These are phyloP conservation scores for Trichoderma atrobrunneum DNA, from an alignment of 2,329 filamentous ascomycete species.

Conservation along the genomic window DNA sequence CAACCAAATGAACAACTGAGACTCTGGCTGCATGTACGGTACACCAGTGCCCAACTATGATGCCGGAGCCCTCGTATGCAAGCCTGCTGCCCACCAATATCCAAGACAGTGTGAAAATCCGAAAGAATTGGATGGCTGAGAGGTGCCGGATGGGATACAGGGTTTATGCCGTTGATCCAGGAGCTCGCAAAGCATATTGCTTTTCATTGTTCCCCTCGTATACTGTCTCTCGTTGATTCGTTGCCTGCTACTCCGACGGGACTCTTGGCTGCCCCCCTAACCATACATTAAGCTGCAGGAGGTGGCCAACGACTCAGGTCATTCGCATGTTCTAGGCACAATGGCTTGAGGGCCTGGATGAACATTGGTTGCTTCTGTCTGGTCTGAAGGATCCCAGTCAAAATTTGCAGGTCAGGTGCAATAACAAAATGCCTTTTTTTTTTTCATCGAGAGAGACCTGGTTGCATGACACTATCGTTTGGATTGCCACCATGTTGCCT, in stretches of 20 bases:
- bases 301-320: background rate
- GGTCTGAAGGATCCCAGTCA: background rate
- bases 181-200: background rate
- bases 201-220: background rate
- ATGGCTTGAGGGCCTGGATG: background rate
- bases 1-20: background rate
- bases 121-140: background rate
- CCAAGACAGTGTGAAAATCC: background rate
- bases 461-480: background rate
- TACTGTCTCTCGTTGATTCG: background rate
- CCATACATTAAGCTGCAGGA: background rate
- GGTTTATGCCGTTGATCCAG: background rate
- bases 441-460: background rate
- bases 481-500: background rate
- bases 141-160: background rate
- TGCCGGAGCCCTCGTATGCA: background rate
- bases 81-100: background rate
- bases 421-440: background rate
- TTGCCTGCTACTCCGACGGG: background rate
- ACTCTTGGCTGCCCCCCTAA: background rate
- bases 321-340: background rate
- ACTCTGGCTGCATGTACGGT: background rate
- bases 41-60: background rate
- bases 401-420: background rate
- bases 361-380: background rate